Conservation (phyloP, 805 yeast genomes). For the Pichia phayaonensis region DNA sequence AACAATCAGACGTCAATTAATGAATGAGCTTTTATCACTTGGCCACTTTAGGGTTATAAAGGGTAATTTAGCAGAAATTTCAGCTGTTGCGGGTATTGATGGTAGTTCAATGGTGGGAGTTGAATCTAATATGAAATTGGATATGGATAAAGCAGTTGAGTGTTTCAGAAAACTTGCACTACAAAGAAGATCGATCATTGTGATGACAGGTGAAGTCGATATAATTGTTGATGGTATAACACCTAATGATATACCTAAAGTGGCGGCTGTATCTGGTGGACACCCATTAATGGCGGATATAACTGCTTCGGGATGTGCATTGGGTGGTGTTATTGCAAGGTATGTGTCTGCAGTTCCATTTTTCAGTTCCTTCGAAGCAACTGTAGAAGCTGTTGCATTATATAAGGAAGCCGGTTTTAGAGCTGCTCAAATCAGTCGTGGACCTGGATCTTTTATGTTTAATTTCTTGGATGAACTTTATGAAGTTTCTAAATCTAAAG, state of each 20-base stretch:
- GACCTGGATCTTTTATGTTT: constrained; percentile 50
- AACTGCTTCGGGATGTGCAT: constrained; percentile 80
- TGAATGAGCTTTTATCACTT: constrained; percentile 41
- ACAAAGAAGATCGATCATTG: constrained; percentile 51
- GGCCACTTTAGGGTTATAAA: constrained; percentile 65
- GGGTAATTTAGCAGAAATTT: constrained; percentile 81
- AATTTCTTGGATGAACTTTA: constrained; percentile 39
- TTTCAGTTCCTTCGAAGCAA: constrained; percentile 35
- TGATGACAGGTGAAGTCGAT: constrained; percentile 60
- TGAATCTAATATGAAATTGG: constrained; percentile 34
- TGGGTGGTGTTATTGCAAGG: constrained; percentile 66
- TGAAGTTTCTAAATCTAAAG: neutral
- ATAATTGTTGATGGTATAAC: constrained; percentile 39
- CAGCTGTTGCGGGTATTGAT: constrained; percentile 44
- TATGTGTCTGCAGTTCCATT: constrained; percentile 40
- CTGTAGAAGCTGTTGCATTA: constrained; percentile 44
- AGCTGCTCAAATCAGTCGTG: constrained; percentile 37
- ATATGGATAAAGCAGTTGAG: constrained; percentile 23
- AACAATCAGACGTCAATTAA: constrained; percentile 40
- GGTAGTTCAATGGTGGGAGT: constrained; percentile 59
- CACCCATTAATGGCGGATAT: constrained; percentile 53
- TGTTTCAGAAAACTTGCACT: constrained; percentile 45
- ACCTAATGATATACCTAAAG: constrained; percentile 11
- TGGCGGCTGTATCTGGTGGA: constrained; percentile 44
- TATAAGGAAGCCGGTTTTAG: constrained; percentile 56